Base-by-base conservation (phyloP, 805 yeast genomes). In the Wickerhamomyces silvicola region DNA sequence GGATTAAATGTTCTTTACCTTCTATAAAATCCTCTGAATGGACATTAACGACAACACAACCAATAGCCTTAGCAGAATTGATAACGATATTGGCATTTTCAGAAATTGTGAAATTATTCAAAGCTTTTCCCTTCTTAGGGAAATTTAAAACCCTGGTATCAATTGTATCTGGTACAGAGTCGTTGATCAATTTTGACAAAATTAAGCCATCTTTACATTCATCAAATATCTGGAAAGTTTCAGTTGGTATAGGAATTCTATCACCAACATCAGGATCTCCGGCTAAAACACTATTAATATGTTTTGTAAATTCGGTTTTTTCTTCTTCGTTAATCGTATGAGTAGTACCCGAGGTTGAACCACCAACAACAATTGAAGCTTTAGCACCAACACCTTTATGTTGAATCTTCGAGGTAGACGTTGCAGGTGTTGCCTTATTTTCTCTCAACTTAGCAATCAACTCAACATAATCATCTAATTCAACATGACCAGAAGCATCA, bases 271-370 rank as follows among this genome's bases (percentile, higher is more conserved):
- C 86, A 2, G 78, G 55, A 57, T 92, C 98, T 13, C 94, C 97
- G 6, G 87, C 77, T 37, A 92, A 71, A 6, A 87, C 96, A 28
- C 86, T 72, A 59, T 92, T 92, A 61, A 92, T 88, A 59, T 92
- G 98, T 52, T 94, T 78, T 5, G 97, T 92, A 62, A 92, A 92
- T 67, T 87, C 97, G 16, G 83, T 70, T 58, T 96, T 75, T 63
- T 92, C 98, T 66, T 92, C 98, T 52, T 90, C 97, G 57, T 92
- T 87, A 56, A 92, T 88, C 3, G 97, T 86, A 59, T 92, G 98
- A 2, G 95, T 83, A 13, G 94, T 85, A 31, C 97, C 96, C 1
- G 94, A 73, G n/a, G 85, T 73, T 28, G 81, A 73, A 33, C 95
- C 96, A 23, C 82, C 75, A 28, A 88, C 83, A 40, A 84, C 80